Evolutionary conservation across 257 asterid genomes (phyloP), one percentile per base, ranked within the genome.

Genomic region (Lantana camara): DNA sequence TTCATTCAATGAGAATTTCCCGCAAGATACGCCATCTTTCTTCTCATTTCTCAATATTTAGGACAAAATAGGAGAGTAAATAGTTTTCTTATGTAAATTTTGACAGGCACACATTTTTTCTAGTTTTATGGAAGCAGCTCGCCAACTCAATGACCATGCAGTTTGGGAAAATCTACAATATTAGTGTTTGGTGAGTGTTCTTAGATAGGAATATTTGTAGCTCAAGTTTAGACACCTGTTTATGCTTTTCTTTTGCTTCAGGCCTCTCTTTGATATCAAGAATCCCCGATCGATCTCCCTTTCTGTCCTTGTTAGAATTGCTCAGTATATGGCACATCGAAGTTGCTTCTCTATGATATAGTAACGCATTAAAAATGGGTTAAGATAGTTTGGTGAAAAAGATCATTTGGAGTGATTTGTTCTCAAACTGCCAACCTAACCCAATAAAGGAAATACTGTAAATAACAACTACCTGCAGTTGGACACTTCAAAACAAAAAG

Each of bases 201-300:
- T n/a, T n/a, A n/a, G n/a, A n/a, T n/a, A n/a, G 64, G 71, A 68
- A 72, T 67, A 37, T 38, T 63, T 77, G 65, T 68, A 30, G 29
- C 51, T 55, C 20, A 41, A 71, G 69, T 54, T 59, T 65, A 30
- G 30, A 53, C 41, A 63, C 64, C 48, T 54, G 38, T 58, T 35
- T 41, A n/a, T 49, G 44, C 60, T 66, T 67, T n/a, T 67, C 46
- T 64, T 58, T 67, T 69, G 70, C 77, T 72, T 60, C 35, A 38
- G 22, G 5, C 64, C 57, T 71, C 24, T 58, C 82, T 84, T 79
- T 67, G 46, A 67, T 15, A 55, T 51, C 52, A 83, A 78, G 87
- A 69, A 68, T 64, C 41, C 77, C 63, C n/a, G n/a, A n/a, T n/a
- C n/a, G 57, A 50, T 64, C 60, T 61, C 62, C 30, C 49, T 3